Evolutionary conservation across 176 grass and related monocot genomes (phyloP).

Genomic region (Chrysopogon serrulatus): DNA sequence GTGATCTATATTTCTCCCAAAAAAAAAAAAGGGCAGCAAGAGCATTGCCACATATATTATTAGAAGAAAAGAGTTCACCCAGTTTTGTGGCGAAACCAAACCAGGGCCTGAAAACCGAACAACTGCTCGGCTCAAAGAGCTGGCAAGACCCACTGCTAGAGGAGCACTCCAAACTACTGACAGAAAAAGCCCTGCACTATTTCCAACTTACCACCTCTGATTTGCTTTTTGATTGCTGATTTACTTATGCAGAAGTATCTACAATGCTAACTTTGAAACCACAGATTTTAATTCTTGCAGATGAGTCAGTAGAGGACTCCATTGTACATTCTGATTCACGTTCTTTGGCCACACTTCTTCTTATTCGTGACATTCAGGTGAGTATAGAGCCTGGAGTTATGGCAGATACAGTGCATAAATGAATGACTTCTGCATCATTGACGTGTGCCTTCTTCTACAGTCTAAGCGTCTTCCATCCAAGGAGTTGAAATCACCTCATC

Average conservation of each 20-base stretch:
- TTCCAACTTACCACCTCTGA: background rate
- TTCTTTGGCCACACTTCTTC: slow-evolving; percentile 92
- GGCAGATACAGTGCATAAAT: background rate
- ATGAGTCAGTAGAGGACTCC: slow-evolving; percentile 96
- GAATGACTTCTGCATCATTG: slow-evolving; percentile 10
- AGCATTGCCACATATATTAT: background rate
- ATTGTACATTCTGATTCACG: slow-evolving; percentile 97
- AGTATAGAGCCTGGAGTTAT: background rate
- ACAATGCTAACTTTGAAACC: slow-evolving; percentile 59
- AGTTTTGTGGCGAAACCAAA: background rate
- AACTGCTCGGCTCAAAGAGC: background rate
- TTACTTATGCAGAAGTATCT: background rate
- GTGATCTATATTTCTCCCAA: background rate
- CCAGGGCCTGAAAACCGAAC: background rate
- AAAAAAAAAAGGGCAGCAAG: background rate
- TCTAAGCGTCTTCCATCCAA: slow-evolving; percentile 88
- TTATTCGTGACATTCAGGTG: slow-evolving; percentile 97
- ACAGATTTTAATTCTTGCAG: slow-evolving; percentile 99
- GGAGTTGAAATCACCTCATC: slow-evolving; percentile 69
- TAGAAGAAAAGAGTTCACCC: background rate
- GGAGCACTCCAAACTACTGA: background rate
- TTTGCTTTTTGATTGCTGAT: background rate
- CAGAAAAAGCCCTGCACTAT: background rate
- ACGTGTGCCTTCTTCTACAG: slow-evolving; percentile 44
- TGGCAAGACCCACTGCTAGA: background rate